A percentile compares a stretch with the other conserved stretches of the same genome.
phyloP scores from a whole-genome alignment of 352 stramenopile species.

The Phytophthora idaei region DNA sequence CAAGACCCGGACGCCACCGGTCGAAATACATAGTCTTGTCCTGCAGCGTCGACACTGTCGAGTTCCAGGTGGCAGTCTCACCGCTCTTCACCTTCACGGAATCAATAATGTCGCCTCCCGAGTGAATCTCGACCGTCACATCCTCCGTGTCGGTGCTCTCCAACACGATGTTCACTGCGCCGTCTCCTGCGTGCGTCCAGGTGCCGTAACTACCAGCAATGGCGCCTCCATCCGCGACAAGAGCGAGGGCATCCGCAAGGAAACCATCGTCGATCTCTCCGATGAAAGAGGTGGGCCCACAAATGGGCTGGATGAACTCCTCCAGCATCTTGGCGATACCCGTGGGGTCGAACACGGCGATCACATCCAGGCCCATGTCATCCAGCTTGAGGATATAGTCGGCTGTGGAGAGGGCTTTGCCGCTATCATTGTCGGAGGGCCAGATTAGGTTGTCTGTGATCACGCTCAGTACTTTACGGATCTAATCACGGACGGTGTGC shows the following conservation, averaged over 20 bases:
- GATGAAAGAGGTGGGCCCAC: slow-evolving; percentile 50
- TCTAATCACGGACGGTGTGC: slow-evolving; percentile 48
- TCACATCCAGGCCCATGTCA: slow-evolving; percentile 51
- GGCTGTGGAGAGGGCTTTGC: slow-evolving; percentile 35
- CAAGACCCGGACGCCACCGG: slow-evolving; percentile 49
- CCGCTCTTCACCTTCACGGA: slow-evolving; percentile 44
- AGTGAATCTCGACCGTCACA: slow-evolving; percentile 50
- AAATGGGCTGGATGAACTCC: slow-evolving; percentile 64
- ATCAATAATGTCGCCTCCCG: slow-evolving; percentile 40
- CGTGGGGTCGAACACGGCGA: slow-evolving; percentile 61
- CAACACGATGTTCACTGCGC: slow-evolving; percentile 45
- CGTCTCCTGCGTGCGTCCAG: slow-evolving; percentile 45
- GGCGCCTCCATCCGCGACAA: slow-evolving; percentile 38
- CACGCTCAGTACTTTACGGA: slow-evolving; percentile 49
- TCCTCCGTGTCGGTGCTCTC: slow-evolving; percentile 45
- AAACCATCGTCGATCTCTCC: slow-evolving; percentile 57
- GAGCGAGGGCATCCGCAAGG: slow-evolving; percentile 39
- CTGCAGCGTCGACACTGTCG: slow-evolving; percentile 38
- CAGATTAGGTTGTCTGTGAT: slow-evolving; percentile 57
- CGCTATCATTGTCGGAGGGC: slow-evolving; percentile 33
- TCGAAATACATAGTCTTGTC: slow-evolving; percentile 65
- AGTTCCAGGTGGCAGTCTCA: slow-evolving; percentile 42
- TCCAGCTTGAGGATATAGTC: slow-evolving; percentile 53
- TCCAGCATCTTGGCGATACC: slow-evolving; percentile 51
- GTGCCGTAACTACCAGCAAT: slow-evolving; percentile 24